These are phyloP conservation scores for Penstemon davidsonii DNA, from an alignment of 257 asterid genomes.

Conservation along the genomic window DNA sequence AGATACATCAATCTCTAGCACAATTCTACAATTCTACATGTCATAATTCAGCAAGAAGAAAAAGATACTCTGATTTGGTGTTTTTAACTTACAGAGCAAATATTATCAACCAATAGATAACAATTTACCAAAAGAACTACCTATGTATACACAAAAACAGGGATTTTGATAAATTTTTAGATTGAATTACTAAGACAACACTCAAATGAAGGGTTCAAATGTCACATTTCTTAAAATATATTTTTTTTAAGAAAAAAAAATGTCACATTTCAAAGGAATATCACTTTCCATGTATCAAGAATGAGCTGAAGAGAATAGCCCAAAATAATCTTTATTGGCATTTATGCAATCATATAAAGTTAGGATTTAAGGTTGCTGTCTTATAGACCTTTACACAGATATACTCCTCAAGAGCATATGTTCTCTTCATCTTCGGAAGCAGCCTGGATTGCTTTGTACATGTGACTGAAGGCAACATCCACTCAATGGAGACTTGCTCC, in stretches of 20 bases:
- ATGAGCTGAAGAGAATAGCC: slow-evolving; percentile 35
- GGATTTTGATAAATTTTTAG: background rate
- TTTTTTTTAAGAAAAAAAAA: background rate
- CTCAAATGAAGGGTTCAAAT: background rate
- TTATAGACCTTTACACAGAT: slow-evolving; percentile 27
- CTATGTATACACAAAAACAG: background rate
- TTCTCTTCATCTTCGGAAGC: slow-evolving; percentile 28
- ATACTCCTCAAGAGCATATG: slow-evolving; percentile 38
- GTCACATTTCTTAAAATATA: background rate
- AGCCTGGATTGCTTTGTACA: slow-evolving; percentile 9
- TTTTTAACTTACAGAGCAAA: background rate
- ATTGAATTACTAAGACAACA: background rate
- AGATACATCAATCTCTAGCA: slow-evolving; percentile 5
- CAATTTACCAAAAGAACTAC: too few species aligned
- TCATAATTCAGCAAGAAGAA: background rate
- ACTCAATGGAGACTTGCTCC: slow-evolving; percentile 4
- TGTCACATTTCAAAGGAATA: slow-evolving; percentile 5
- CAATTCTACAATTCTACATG: background rate
- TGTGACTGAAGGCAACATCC: slow-evolving; percentile 23
- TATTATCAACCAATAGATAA: too few species aligned
- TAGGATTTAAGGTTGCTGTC: slow-evolving; percentile 37
- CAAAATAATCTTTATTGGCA: slow-evolving; percentile 26
- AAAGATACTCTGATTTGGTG: background rate
- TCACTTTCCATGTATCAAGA: slow-evolving; percentile 9
- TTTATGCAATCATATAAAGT: slow-evolving; percentile 42